Base-by-base conservation (phyloP, 2,329 filamentous ascomycete species). In the Neonectria faginata region DNA sequence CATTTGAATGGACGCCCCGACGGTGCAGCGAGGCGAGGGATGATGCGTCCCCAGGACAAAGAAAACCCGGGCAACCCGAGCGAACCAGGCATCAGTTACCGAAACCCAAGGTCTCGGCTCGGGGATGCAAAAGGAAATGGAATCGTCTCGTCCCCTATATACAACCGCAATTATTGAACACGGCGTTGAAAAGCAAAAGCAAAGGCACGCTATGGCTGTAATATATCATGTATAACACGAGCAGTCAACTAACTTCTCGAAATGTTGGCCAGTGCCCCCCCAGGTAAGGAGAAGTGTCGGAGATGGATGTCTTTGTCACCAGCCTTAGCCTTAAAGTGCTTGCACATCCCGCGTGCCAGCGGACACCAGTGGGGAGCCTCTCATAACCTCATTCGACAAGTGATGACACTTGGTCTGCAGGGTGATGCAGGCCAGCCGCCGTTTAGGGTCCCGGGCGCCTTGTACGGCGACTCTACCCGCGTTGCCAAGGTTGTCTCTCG, bases 31-130 rank as follows among this genome's bases (percentile, higher is more conserved):
- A 67, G 56, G 66, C 60, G 66, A 72, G 67, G 59, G 62, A 64
- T 62, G 68, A 65, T 71, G 67, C 71, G 66, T 69, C 52, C 51
- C 60, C 44, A 67, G 52, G 65, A 71, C 62, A 62, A 54, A 62
- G 36, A 63, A 51, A 61, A 50, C 54, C 45, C 50, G 65, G 48
- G 31, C 55, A 55, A 58, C 44, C 52, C 65, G 52, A 39, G 55
- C 64, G 62, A 52, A 51, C 22, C 22, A 47, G 29, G 25, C 57
- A 31, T 68, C 62, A 67, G 62, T 66, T 54, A 45, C 69, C 54
- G 57, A 73, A 67, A 59, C 45, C 22, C 25, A 62, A 47, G 45
- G 62, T 47, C 29, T 41, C 48, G 44, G 39, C 62, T 67, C 67
- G 60, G 64, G 36, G 14, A 16, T 7, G 36, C 8, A 29, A 29